Evolutionary conservation across 352 stramenopile genomes (phyloP), one percentile per base, ranked within the genome.

Genomic region (Globisporangium uncinulatum): DNA sequence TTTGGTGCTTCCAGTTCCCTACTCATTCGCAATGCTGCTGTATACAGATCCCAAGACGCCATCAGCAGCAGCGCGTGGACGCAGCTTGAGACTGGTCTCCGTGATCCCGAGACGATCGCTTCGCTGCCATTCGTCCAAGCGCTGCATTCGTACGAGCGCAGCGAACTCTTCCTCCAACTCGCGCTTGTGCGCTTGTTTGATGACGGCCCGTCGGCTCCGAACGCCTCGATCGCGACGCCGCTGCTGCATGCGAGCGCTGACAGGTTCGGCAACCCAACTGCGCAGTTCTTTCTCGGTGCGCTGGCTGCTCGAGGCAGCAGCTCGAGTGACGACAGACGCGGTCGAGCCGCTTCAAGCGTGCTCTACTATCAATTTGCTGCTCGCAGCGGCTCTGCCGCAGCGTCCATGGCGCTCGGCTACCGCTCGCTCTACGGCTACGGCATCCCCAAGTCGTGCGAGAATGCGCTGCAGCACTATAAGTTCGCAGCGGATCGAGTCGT

Each of bases 391-490:
- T 78, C 77, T 0, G 45, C 79, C 0, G 46, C 55, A 0, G 73
- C 86, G 5, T 64, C 72, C 13, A 87, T 94, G 70, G 76, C 77
- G n/a, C 66, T 94, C 9, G 87, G 83, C 4, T 92, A 91, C 37
- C 70, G 77, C 0, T 70, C 84, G 17, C 44, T 82, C 1, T 63
- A 88, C 24, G 86, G 87, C 42, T 76, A 80, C 36, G 55, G 70
- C 1, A 67, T 80, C 1, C 60, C 69, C 1, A 70, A 64, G 31
- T 84, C 69, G 6, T 95, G 87, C 56, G 67, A 79, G 13, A 41
- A 57, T 8, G 71, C 87, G 4, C 51, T 95, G 24, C 56, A 63
- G 20, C 74, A 91, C 70, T 95, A 96, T 71, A 88, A 92, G 51
- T 67, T 69, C 13, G 86, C 79, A 0, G 87, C 86, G 0, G 76